Evolutionary conservation across 768 basidiomycete genomes (phyloP), one percentile per base, ranked within the genome.

Genomic region (Panaeolus papilionaceus): DNA sequence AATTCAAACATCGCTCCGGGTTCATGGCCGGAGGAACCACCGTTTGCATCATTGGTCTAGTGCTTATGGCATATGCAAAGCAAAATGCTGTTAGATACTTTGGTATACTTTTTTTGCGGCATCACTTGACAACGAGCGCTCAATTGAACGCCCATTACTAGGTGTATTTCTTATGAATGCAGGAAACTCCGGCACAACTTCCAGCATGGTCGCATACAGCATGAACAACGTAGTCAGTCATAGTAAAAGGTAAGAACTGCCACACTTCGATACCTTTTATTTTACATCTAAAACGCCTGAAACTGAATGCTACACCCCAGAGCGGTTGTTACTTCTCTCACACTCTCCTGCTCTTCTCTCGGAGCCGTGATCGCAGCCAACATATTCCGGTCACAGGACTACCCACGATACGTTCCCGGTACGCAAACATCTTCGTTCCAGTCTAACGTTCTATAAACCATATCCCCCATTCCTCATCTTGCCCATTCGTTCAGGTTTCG

Each of bases 151-250:
- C 12, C 11, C 49, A 1, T 33, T 33, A n/a, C n/a, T n/a, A 84
- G 83, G 84, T 38, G 80, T 77, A 42, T 85, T 83, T 70, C 74
- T 85, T 26, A 78, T 79, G 14, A 83, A 82, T 64, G 79, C 79
- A 20, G 83, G 83, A 26, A 83, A 81, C 65, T 77, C 79, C 7
- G 83, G 79, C 47, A 79, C 79, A 49, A 77, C 82, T 61, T 82
- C 84, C 38, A 80, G 80, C 12, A 79, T 85, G 26, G 54, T 58
- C n/a, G 54, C 54, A 5, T 58, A 33, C 14, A 58, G 26, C 14
- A 58, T 58, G 54, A 84, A 84, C 68, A 86, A 86, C 69, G 83
- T 84, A 6, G 82, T 83, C 12, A 81, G 82, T 9, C 83, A 85
- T 62, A 83, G 82, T 64, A 85, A 84, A 75, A 77, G 77, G 80